These are phyloP conservation scores for Plasmodium inui DNA, from an alignment of 169 alveolate genomes.

Conservation along the genomic window DNA sequence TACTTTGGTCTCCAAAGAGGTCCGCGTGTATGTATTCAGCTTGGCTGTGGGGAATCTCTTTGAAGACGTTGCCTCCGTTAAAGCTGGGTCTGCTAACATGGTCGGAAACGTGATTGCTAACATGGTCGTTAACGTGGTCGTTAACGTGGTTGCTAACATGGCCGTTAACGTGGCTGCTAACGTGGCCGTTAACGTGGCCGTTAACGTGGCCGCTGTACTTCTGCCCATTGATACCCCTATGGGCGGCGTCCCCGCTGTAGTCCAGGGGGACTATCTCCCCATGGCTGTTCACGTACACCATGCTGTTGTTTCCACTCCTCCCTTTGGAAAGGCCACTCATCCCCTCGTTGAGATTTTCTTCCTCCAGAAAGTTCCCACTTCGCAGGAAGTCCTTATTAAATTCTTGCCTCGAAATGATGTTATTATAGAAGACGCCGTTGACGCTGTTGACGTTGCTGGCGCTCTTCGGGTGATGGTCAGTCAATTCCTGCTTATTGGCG, in stretches of 20 bases:
- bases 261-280: not conserved
- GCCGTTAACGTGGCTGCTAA: not conserved
- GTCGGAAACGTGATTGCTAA: not conserved
- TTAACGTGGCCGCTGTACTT: not conserved
- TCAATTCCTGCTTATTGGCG: not conserved
- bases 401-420: slow-evolving; percentile 7
- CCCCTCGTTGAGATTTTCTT: not conserved
- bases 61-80: not conserved
- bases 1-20: not conserved
- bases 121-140: not conserved
- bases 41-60: not conserved
- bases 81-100: not conserved
- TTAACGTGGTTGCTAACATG: not conserved
- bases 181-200: not conserved
- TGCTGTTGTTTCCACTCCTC: not conserved
- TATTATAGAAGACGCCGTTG: not conserved
- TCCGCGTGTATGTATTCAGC: not conserved
- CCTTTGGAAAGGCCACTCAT: not conserved
- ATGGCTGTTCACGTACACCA: not conserved
- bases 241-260: not conserved
- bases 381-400: slow-evolving; percentile 11
- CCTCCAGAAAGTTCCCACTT: not conserved
- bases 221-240: not conserved
- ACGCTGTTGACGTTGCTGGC: not conserved
- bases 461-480: not conserved